Base-by-base conservation (phyloP, 129 eudicot species). In the sunflower (Helianthus annuus) region DNA sequence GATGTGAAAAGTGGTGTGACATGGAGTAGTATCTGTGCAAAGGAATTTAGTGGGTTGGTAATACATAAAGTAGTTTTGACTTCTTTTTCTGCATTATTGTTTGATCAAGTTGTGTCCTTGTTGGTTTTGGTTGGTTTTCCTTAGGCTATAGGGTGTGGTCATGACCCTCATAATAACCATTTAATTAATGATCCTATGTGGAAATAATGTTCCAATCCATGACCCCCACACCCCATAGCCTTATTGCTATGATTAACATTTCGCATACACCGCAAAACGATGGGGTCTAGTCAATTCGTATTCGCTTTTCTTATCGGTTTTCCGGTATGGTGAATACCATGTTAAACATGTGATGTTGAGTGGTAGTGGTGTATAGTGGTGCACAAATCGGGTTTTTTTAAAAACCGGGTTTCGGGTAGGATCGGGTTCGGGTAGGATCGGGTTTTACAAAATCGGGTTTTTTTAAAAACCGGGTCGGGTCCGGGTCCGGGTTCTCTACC, bases 41-140 rank as follows among this genome's bases (percentile, higher is more conserved):
- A 66, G 48, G 61, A 69, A 45, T 27, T 62, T 36, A 83, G 85
- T 83, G 81, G 83, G 82, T 77, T 80, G 80, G 73, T 75, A 62
- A 29, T 77, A 54, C 63, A 57, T 46, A 75, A 83, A 78, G 83
- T 71, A 67, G 40, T 75, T 27, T 81, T 82, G 80, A 73, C 83
- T 78, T 82, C 24, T 62, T 76, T 76, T 64, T 9, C 36, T 56
- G 72, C 76, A 80, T 64, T 58, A 75, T 80, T 80, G 84, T 44
- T 75, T 32, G 17, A 42, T 68, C 46, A 80, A 48, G 53, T 15
- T 53, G 57, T 65, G 69, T 66, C 27, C 68, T 65, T 78, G 15
- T 71, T 72, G 61, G 64, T 65, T 60, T 69, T 69, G n/a, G n/a
- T n/a, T n/a, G n/a, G n/a, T n/a, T n/a, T n/a, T n/a, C n/a, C n/a